Percentiles rank a stretch among this genome's conserved stretches.
These are phyloP conservation scores for Danielia oregonensis DNA, from an alignment of 805 yeast species.

Conservation along the genomic window DNA sequence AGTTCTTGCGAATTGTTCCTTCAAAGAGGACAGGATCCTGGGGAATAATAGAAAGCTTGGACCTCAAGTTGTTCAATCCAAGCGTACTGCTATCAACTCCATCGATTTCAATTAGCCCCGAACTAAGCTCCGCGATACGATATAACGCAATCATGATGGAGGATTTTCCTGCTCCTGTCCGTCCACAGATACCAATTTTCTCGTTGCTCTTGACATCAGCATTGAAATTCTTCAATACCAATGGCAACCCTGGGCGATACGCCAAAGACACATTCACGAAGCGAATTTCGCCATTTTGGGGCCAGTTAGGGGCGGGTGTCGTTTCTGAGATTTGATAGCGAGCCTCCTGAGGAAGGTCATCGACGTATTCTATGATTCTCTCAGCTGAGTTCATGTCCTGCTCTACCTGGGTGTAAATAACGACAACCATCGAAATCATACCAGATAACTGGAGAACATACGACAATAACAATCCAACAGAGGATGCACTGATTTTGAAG, in stretches of 20 bases:
- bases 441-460: conserved; percentile 6
- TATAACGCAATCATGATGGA: conserved; percentile 17
- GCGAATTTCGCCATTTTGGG: conserved; percentile 6
- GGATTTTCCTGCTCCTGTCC: conserved; percentile 22
- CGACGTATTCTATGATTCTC: conserved; percentile 13
- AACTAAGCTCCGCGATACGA: conserved; percentile 11
- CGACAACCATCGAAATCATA: conserved; percentile 4
- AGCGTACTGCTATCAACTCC: conserved; percentile 12
- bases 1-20: conserved; percentile 15
- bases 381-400: conserved; percentile 10
- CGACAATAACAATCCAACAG: conserved; percentile 9
- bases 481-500: conserved; percentile 13
- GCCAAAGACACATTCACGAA: conserved; percentile 26
- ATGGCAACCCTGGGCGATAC: conserved; percentile 15
- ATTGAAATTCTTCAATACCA: conserved; percentile 10
- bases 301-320: conserved; percentile 20
- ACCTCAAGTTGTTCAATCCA: conserved; percentile 12
- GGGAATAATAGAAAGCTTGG: conserved; percentile 17
- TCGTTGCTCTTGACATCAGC: conserved; percentile 7
- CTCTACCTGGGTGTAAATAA: conserved; percentile 5
- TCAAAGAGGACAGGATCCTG: conserved; percentile 19
- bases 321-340: conserved; percentile 21
- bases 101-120: conserved; percentile 15
- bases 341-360: conserved; percentile 23
- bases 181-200: conserved; percentile 19